These are phyloP conservation scores for Fusarium sp. DNA, from an alignment of 2,329 filamentous ascomycete species.

Conservation along the genomic window DNA sequence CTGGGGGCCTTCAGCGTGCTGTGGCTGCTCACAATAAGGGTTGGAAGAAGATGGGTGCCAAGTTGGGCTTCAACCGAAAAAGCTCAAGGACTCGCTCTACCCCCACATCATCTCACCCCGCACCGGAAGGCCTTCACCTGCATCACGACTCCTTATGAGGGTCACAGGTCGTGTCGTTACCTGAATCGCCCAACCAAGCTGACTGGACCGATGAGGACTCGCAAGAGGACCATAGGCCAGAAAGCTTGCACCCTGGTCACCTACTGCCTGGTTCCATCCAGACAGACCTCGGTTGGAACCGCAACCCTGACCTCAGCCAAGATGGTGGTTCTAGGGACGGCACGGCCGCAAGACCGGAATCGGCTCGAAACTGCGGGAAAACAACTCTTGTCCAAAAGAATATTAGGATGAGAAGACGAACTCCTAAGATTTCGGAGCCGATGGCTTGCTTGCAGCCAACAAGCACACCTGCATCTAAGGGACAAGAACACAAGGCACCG, in stretches of 20 bases:
- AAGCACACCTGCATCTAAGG: neutral
- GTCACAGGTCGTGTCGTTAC: constrained; percentile 66
- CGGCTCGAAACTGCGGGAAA: constrained; percentile 17
- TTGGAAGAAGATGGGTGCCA: constrained; percentile 74
- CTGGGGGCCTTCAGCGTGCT: constrained; percentile 64
- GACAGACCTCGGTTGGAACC: constrained; percentile 32
- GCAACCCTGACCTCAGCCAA: constrained; percentile 33
- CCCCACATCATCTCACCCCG: constrained; percentile 56
- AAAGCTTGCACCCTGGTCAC: constrained; percentile 59
- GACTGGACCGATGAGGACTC: constrained; percentile 33
- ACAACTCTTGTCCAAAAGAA: constrained; percentile 38
- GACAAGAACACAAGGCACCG: constrained; percentile 4
- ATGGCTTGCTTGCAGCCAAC: neutral
- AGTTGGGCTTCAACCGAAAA: constrained; percentile 68
- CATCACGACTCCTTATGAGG: constrained; percentile 63
- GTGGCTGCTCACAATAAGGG: constrained; percentile 66
- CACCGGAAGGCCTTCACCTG: constrained; percentile 49
- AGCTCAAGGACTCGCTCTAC: constrained; percentile 56
- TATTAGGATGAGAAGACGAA: constrained; percentile 38
- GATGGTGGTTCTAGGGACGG: constrained; percentile 51
- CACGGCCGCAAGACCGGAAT: constrained; percentile 61
- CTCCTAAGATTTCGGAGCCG: constrained; percentile 22
- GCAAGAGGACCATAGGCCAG: constrained; percentile 47
- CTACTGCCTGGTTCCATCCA: constrained; percentile 45
- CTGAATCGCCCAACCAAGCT: constrained; percentile 47